Evolutionary conservation across 2,329 filamentous ascomycete species (phyloP).

Genomic region (Penicillium freii): DNA sequence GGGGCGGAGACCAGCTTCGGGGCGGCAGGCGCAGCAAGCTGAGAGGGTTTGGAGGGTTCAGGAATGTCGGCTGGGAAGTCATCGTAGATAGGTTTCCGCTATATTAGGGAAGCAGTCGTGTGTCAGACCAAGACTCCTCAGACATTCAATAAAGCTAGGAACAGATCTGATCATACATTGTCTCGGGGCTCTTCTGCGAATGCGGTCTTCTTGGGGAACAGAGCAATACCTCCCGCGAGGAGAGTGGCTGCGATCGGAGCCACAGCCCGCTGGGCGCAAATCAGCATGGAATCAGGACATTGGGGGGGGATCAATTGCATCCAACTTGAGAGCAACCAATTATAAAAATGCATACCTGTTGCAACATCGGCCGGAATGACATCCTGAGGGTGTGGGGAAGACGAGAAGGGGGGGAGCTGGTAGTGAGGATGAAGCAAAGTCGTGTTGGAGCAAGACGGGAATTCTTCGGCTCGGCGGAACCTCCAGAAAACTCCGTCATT

Average conservation of each 20-base stretch:
- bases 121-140: constrained; percentile 9
- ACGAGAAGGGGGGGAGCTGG: constrained; percentile 15
- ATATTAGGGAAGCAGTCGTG: constrained; percentile 16
- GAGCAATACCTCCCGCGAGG: constrained; percentile 40
- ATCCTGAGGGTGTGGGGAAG: constrained; percentile 31
- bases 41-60: constrained; percentile 25
- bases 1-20: constrained; percentile 19
- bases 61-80: constrained; percentile 36
- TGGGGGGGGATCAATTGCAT: constrained; percentile 15
- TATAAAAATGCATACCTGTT: constrained; percentile 32
- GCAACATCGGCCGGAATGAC: constrained; percentile 44
- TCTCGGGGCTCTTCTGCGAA: constrained; percentile 45
- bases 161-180: constrained; percentile 28
- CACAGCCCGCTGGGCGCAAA: constrained; percentile 36
- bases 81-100: constrained; percentile 48
- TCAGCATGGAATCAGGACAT: constrained; percentile 24
- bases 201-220: constrained; percentile 42
- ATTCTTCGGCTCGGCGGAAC: constrained; percentile 30
- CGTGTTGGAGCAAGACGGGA: constrained; percentile 29
- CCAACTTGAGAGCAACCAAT: background rate
- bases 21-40: constrained; percentile 14
- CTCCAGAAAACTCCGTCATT: constrained; percentile 32
- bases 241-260: constrained; percentile 43
- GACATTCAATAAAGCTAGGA: background rate
- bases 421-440: constrained; percentile 27